phyloP scores from a whole-genome alignment of 371 early-diverging fungal genomes.

The Quaeritorhiza haematococci region DNA sequence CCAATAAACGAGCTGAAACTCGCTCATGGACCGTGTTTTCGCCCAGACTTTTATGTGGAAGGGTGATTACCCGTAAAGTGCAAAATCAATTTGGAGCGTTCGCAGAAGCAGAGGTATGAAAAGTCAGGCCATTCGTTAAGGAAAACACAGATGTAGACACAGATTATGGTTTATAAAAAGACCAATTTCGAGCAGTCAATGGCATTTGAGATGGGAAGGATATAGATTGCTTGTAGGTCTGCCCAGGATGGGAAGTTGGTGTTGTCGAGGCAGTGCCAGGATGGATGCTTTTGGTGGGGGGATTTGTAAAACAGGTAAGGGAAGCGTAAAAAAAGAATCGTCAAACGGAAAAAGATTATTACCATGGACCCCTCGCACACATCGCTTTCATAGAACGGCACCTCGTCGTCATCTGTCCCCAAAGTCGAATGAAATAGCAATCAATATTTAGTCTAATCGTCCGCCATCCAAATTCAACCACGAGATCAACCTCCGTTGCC shows the following conservation, averaged over 20 bases:
- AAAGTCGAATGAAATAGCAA: constrained; percentile 7
- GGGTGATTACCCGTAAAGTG: not conserved
- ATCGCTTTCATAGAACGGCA: constrained; percentile 5
- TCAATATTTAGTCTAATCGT: no score
- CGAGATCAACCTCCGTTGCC: not conserved
- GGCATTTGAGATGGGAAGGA: no score
- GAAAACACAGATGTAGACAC: not conserved
- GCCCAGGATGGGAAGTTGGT: no score
- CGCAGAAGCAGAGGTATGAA: not conserved
- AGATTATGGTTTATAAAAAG: no score
- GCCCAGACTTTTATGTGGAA: not conserved
- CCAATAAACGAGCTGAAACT: not conserved
- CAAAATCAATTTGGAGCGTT: no score
- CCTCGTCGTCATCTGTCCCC: not conserved
- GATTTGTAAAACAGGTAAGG: not conserved
- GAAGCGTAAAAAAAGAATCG: not conserved
- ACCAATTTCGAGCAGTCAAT: no score
- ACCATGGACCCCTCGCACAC: constrained; percentile 2
- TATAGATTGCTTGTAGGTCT: no score
- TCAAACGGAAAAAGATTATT: not conserved
- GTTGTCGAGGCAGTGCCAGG: constrained; percentile 5
- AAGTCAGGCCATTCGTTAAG: not conserved
- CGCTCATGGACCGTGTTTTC: not conserved
- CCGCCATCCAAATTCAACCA: constrained; percentile 1
- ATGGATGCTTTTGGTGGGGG: no score